Percentiles rank a stretch among this genome's conserved stretches.
Conservation (phyloP, 2,329 filamentous ascomycete genomes). For the Coccinonectria pachysandricola region DNA sequence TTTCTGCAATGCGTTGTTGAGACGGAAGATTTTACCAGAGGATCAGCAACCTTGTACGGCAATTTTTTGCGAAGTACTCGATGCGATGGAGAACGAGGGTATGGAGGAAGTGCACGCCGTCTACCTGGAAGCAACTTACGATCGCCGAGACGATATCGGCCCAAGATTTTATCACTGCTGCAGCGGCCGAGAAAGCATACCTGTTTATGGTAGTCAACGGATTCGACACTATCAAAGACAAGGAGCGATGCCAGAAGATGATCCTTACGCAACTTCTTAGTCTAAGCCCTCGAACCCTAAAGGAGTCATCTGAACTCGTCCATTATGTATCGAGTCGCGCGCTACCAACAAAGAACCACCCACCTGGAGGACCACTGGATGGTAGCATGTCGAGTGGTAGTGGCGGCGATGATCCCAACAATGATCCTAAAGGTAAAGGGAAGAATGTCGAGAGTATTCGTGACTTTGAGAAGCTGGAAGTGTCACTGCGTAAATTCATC, state of each 20-base stretch:
- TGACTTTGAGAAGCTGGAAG: constrained; percentile 84
- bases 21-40: constrained; percentile 86
- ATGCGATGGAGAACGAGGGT: constrained; percentile 81
- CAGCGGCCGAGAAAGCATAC: constrained; percentile 93
- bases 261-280: constrained; percentile 81
- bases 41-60: constrained; percentile 97
- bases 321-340: constrained; percentile 98
- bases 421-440: constrained; percentile 62
- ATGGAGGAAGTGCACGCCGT: constrained; percentile 94
- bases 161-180: constrained; percentile 95
- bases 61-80: constrained; percentile 95
- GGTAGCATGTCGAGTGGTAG: constrained; percentile 44
- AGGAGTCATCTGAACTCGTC: constrained; percentile 84
- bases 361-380: constrained; percentile 45
- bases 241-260: constrained; percentile 81
- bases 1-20: constrained; percentile 90
- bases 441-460: constrained; percentile 81
- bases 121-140: constrained; percentile 68
- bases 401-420: constrained; percentile 42
- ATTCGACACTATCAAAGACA: constrained; percentile 88
- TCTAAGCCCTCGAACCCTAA: constrained; percentile 86
- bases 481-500: constrained; percentile 83
- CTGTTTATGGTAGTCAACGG: constrained; percentile 99
- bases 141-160: constrained; percentile 92
- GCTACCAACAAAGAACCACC: constrained; percentile 62